phyloP scores from a whole-genome alignment of 2,329 filamentous ascomycete species.

The Aureobasidium musti region DNA sequence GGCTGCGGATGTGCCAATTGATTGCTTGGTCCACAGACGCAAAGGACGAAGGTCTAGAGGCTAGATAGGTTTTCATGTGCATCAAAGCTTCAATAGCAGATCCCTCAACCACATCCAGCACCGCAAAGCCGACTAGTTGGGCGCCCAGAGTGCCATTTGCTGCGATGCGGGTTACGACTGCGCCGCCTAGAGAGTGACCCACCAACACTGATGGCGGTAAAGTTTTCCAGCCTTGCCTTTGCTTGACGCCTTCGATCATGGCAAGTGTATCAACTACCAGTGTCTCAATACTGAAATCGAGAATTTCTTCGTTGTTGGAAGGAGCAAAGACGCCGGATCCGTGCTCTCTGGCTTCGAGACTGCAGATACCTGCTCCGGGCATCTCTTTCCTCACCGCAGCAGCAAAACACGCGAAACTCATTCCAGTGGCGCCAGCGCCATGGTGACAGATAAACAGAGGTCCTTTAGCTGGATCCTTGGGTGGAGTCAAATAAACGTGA shows the following conservation, averaged over 20 bases:
- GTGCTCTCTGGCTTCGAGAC: slow-evolving; percentile 83
- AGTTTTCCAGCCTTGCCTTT: slow-evolving; percentile 69
- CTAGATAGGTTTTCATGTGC: slow-evolving; percentile 91
- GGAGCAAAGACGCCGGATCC: slow-evolving; percentile 58
- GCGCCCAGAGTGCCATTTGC: slow-evolving; percentile 63
- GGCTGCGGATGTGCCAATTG: slow-evolving; percentile 88
- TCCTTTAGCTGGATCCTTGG: slow-evolving; percentile 59
- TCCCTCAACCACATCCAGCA: slow-evolving; percentile 92
- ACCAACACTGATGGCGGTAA: slow-evolving; percentile 79
- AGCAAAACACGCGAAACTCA: slow-evolving; percentile 80
- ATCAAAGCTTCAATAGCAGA: slow-evolving; percentile 92
- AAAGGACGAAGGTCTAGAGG: slow-evolving; percentile 77
- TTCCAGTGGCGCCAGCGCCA: slow-evolving; percentile 87
- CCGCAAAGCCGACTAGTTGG: slow-evolving; percentile 78
- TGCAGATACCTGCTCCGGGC: slow-evolving; percentile 79
- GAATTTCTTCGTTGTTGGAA: slow-evolving; percentile 42
- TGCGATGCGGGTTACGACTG: slow-evolving; percentile 83
- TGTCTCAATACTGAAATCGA: slow-evolving; percentile 71
- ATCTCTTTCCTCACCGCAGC: slow-evolving; percentile 74
- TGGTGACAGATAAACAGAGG: slow-evolving; percentile 94
- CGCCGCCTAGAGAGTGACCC: slow-evolving; percentile 90
- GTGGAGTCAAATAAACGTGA: slow-evolving; percentile 87
- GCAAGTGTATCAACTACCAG: slow-evolving; percentile 71
- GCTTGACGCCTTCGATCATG: slow-evolving; percentile 67
- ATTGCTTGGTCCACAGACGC: slow-evolving; percentile 76